A percentile compares a stretch with the other conserved stretches of the same genome.
Evolutionary conservation across 2,329 filamentous ascomycete genomes (phyloP).

Genomic region (Talaromyces sp.): DNA sequence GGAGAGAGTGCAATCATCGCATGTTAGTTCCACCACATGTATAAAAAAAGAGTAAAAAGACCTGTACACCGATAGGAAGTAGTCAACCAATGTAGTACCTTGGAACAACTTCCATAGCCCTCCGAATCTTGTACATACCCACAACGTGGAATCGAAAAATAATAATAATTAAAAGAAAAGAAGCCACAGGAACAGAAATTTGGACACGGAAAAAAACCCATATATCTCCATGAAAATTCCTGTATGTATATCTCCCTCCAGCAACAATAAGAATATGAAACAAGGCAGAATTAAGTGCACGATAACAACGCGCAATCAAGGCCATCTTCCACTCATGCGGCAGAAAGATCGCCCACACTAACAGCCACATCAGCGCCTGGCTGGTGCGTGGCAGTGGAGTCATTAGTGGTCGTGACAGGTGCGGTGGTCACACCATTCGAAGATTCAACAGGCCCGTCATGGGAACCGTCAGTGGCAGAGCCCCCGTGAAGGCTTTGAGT

Average conservation of each 20-base stretch:
- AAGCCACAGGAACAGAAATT: constrained; percentile 13
- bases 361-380: constrained; percentile 20
- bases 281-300: constrained; percentile 18
- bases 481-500: constrained; percentile 49
- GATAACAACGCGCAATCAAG: constrained; percentile 22
- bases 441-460: constrained; percentile 38
- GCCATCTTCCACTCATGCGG: constrained; percentile 8
- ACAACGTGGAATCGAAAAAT: constrained; percentile 14
- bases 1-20: constrained; percentile 7
- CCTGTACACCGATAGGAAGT: constrained; percentile 4
- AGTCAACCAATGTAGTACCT: neutral
- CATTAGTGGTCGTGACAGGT: constrained; percentile 27
- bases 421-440: constrained; percentile 28
- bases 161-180: constrained; percentile 9
- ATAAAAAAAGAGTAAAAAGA: constrained; percentile 5
- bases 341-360: constrained; percentile 17
- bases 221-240: constrained; percentile 26
- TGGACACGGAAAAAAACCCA: constrained; percentile 20
- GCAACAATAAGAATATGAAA: constrained; percentile 20
- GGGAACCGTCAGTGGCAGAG: constrained; percentile 27
- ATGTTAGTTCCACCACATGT: constrained; percentile 4
- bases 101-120: constrained; percentile 24
- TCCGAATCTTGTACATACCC: constrained; percentile 24
- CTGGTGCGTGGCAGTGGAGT: constrained; percentile 18
- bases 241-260: constrained; percentile 32